Evolutionary conservation across 2,329 filamentous ascomycete genomes (phyloP), one percentile per base, ranked within the genome.

Genomic region (Diaporthe helianthi): DNA sequence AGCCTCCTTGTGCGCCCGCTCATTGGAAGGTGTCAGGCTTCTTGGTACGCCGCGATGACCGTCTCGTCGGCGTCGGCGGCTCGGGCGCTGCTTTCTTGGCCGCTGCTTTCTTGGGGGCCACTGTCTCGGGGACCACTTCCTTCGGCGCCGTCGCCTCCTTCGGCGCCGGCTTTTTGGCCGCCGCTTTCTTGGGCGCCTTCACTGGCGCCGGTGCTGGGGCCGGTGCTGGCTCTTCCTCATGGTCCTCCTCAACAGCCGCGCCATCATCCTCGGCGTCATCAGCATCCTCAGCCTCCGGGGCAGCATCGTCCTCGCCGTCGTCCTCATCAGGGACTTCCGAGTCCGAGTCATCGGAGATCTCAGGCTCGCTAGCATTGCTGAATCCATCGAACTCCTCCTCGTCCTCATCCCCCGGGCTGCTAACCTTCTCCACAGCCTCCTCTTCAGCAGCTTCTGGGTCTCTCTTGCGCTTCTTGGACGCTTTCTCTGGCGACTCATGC

Each of bases 401-500:
- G 8, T 70, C 73, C 9, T 73, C 74, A 10, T 78, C 77, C 38
- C 67, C 70, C 15, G 63, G 55, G 15, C 19, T 51, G 46, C 4
- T 68, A 38, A 49, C 64, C 7, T 65, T 58, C n/a, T 80, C 80
- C 2, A 76, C 76, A 10, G 75, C 77, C 10, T 78, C 75, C 6
- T 77, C 76, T 4, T 75, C 75, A 0, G 74, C 73, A 8, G 65
- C 68, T 5, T 70, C 70, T 4, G 67, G n/a, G 8, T 54, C 82
- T 22, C 83, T 81, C 74, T 90, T 90, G 75, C 95, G 92, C 82
- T 97, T 93, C 80, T 89, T 91, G 51, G 88, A 89, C 90, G 97
- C 97, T 80, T 98, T 93, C 22, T 94, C 94, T 0, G 97, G 83
- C 73, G 89, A 87, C 15, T 94, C 94, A 71, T 92, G 29, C 2